Evolutionary conservation across 495 filamentous ascomycete species (phyloP).

Genomic region (Aspergillus sclerotioniger): DNA sequence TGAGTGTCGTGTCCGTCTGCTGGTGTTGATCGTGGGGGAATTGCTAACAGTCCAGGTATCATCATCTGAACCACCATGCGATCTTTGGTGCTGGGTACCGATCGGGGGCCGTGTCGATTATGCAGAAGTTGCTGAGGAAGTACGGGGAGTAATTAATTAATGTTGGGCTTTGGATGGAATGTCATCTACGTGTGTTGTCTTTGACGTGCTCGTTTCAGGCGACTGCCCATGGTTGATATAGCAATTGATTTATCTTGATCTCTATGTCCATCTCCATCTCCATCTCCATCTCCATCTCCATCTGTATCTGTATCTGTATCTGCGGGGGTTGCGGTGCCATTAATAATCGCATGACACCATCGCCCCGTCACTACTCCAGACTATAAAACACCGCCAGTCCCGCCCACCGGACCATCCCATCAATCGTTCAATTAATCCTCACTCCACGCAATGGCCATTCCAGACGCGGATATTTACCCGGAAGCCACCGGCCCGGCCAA

Average conservation of each 20-base stretch:
- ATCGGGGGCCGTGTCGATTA: slow-evolving; percentile 68
- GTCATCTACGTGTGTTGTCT: too few relatives aligned
- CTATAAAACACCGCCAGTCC: not conserved
- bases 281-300: too few relatives aligned
- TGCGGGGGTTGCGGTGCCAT: not conserved
- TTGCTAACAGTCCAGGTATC: slow-evolving; percentile 56
- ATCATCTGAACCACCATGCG: slow-evolving; percentile 86
- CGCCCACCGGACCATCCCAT: not conserved
- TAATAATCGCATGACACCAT: not conserved
- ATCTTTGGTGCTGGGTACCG: slow-evolving; percentile 80
- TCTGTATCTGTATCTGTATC: not conserved
- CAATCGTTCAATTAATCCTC: not conserved
- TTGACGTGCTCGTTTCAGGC: too few relatives aligned
- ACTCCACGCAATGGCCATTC: slow-evolving; percentile 20
- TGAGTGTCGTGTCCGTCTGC: slow-evolving; percentile 43
- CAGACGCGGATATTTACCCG: slow-evolving; percentile 49
- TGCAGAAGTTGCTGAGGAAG: slow-evolving; percentile 66
- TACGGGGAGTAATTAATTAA: slow-evolving; percentile 51
- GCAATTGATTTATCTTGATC: too few relatives aligned
- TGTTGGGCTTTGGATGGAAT: too few relatives aligned
- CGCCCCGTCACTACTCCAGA: not conserved
- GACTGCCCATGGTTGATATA: not conserved
- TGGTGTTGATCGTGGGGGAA: not conserved
- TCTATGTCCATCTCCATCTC: too few relatives aligned
- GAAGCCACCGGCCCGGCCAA: slow-evolving; percentile 53